Evolutionary conservation across 306 rosid species (phyloP).

Genomic region (Casuarina cunninghamiana): DNA sequence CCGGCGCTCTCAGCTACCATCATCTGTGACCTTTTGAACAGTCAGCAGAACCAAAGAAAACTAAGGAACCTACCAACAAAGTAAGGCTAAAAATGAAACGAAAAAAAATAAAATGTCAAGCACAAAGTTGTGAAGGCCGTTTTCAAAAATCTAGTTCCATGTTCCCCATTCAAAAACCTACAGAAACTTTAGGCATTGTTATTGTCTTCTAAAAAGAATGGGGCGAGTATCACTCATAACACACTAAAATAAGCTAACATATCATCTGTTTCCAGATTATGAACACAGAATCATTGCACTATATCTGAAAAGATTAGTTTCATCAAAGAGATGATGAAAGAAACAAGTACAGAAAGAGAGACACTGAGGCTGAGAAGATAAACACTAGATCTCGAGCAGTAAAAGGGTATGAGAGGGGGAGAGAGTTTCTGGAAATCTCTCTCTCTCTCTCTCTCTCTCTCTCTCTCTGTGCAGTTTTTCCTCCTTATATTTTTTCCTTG

Average conservation of each 20-base stretch:
- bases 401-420: neutral
- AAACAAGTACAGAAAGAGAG: neutral
- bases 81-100: neutral
- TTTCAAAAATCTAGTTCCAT: slow-evolving; percentile 1
- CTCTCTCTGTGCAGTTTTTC: no score
- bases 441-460: neutral
- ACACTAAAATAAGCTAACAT: neutral
- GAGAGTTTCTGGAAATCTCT: neutral
- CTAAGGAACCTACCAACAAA: neutral
- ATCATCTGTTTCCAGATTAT: neutral
- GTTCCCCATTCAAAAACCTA: neutral
- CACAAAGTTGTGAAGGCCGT: neutral
- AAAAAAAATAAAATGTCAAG: neutral
- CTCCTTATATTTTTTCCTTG: no score
- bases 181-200: neutral
- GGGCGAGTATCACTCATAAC: no score
- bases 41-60: neutral
- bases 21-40: neutral
- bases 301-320: neutral
- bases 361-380: neutral
- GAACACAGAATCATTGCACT: neutral
- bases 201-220: no score
- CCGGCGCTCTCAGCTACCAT: neutral
- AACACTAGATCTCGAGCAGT: neutral
- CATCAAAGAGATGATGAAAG: neutral